Conservation (phyloP, 2,329 filamentous ascomycete species). For the Penicillium sp. region DNA sequence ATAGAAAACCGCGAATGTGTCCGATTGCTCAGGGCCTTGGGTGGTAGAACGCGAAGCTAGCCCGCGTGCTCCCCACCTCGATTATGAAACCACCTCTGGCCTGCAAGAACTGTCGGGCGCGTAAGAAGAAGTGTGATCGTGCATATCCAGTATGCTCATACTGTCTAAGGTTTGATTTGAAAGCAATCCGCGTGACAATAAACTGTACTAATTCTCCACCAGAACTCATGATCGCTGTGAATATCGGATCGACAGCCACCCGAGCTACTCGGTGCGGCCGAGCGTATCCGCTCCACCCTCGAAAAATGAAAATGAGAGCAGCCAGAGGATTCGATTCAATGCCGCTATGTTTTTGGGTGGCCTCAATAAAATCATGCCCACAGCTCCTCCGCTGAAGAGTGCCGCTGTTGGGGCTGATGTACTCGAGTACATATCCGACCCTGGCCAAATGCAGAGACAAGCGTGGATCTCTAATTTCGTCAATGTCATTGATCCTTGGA, state of each 20-base stretch:
- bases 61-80: neutral
- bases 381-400: neutral
- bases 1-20: neutral
- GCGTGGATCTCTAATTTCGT: constrained; percentile 9
- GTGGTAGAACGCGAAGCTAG: neutral
- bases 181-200: neutral
- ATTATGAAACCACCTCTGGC: constrained; percentile 20
- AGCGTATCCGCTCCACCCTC: constrained; percentile 1
- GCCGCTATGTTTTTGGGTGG: constrained; percentile 14
- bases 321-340: constrained; percentile 2
- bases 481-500: constrained; percentile 7
- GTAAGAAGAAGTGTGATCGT: constrained; percentile 24
- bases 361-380: neutral
- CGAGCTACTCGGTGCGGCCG: neutral
- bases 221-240: constrained; percentile 9
- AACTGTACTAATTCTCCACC: neutral
- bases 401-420: constrained; percentile 2
- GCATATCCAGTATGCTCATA: constrained; percentile 21
- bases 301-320: constrained; percentile 1
- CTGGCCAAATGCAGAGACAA: neutral
- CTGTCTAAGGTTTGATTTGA: constrained; percentile 11
- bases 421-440: neutral
- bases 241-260: constrained; percentile 1
- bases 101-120: constrained; percentile 17
- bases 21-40: neutral